Evolutionary conservation across 805 yeast species (phyloP), one percentile per base, ranked within the genome.

Genomic region (Saccharomyces jurei): DNA sequence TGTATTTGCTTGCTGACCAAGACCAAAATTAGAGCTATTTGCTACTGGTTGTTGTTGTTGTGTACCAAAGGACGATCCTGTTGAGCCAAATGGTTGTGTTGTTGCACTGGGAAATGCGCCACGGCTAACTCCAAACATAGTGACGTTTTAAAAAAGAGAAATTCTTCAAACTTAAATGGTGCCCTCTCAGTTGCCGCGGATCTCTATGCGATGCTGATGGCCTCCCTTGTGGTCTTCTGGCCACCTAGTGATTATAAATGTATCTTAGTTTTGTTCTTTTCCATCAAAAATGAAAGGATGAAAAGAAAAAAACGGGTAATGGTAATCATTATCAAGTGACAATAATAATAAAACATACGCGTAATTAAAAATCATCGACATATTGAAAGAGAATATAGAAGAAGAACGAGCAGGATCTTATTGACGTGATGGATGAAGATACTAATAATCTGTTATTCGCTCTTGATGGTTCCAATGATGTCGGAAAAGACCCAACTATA

Each of bases 21-120:
- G 69, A 50, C 78, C 69, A 48, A 71, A 57, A 5, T 59, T 53
- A 28, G 67, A 58, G 31, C 60, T 17, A 22, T 10, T 17, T 9
- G 44, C 44, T 17, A 21, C 54, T 21, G 58, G 58, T 46, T 57
- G 63, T 52, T 53, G 52, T 61, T 57, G 60, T 59, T 64, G 56
- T 10, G 58, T 41, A 32, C 62, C 63, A 52, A 61, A 62, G 21
- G 63, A 58, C 32, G 65, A 61, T 10, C 61, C 54, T 32, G 54
- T 52, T 41, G 63, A 48, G 44, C 58, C 58, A 49, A 61, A 60
- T n/a, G 64, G 62, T 41, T 58, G 63, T 17, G 58, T 50, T 31
- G 58, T 55, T 13, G 55, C 56, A 9, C 65, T 64, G 9, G 44
- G 44, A 55, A 63, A 63, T 29, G 65, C 55, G 26, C 57, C 54